Percentiles rank a stretch among this genome's conserved stretches.
Evolutionary conservation across 148 eudicot species (phyloP).

Genomic region (Vaccinium myrtillus): DNA sequence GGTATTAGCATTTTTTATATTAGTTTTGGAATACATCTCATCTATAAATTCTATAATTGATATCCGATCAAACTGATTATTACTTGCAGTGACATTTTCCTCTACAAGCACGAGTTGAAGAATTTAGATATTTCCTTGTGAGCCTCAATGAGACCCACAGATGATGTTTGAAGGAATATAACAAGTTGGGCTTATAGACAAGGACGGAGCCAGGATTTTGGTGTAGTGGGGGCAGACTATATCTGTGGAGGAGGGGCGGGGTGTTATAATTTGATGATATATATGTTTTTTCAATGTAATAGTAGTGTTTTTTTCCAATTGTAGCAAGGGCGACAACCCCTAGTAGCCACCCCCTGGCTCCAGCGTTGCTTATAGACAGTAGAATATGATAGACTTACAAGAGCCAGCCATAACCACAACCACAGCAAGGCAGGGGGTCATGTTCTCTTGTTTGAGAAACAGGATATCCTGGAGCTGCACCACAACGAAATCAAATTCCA

Average conservation of each 20-base stretch:
- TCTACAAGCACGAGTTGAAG: neutral
- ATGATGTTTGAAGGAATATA: neutral
- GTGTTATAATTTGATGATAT: no score
- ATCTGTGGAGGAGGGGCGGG: no score
- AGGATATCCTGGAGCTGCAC: neutral
- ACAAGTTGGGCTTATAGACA: neutral
- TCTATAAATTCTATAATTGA: neutral
- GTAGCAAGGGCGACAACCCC: no score
- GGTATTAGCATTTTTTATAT: neutral
- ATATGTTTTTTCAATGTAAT: no score
- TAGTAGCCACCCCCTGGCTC: no score
- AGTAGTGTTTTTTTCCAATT: no score
- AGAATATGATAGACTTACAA: neutral
- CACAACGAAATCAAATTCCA: neutral
- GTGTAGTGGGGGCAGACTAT: no score
- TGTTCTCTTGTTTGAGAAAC: neutral
- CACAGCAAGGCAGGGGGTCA: neutral
- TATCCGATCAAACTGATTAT: neutral
- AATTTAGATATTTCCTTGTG: neutral
- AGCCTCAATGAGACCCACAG: neutral
- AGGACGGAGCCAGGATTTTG: no score
- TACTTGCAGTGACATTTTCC: neutral
- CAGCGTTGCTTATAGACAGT: neutral
- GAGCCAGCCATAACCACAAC: neutral
- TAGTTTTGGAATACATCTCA: neutral